phyloP scores from a whole-genome alignment of 2,329 filamentous ascomycete genomes.

The Davidsoniella eucalypti region DNA sequence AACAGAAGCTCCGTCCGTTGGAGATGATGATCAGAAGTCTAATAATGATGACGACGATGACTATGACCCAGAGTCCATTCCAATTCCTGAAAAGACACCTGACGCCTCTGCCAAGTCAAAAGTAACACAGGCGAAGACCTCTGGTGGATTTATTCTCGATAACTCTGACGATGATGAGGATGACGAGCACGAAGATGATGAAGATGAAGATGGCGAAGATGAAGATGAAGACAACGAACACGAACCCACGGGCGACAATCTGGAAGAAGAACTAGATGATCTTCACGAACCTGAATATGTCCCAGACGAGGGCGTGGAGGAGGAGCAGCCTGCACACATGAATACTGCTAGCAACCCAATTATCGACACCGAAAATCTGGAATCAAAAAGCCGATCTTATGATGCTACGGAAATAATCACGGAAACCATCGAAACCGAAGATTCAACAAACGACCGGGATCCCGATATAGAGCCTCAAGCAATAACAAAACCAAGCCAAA shows the following conservation, averaged over 20 bases:
- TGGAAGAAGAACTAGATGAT: background rate
- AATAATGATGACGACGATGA: constrained; percentile 33
- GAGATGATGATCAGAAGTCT: constrained; percentile 10
- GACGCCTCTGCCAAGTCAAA: constrained; percentile 17
- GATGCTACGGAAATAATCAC: background rate
- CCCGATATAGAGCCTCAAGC: background rate
- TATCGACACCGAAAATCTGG: background rate
- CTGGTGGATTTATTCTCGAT: constrained; percentile 43
- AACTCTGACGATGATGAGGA: constrained; percentile 41
- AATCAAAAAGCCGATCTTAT: background rate
- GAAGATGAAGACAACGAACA: background rate
- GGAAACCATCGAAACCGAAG: constrained; percentile 4
- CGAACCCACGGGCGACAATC: background rate
- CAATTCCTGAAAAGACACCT: constrained; percentile 24
- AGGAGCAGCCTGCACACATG: background rate
- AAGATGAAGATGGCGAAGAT: background rate
- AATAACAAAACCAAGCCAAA: background rate
- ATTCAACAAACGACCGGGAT: background rate
- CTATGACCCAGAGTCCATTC: constrained; percentile 41
- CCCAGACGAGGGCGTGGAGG: background rate
- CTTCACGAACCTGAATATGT: constrained; percentile 6
- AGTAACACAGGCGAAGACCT: constrained; percentile 38
- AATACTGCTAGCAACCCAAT: background rate
- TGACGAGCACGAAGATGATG: constrained; percentile 1
- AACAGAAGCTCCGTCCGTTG: constrained; percentile 10